phyloP scores from a whole-genome alignment of 108 stramenopile genomes.

The Mediolabrus comicus region DNA sequence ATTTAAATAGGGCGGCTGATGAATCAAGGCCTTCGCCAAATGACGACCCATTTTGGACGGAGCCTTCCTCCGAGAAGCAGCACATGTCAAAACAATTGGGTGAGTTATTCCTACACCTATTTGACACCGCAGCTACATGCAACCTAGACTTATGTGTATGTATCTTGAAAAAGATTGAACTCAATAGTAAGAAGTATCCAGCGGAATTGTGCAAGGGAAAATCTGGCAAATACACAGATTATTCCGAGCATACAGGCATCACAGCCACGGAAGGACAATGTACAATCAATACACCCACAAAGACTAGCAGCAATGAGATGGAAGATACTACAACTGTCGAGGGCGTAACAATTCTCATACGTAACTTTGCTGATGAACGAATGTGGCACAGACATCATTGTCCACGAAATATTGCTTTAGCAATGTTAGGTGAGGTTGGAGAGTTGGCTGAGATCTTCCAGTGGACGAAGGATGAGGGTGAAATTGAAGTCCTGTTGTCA shows the following conservation, averaged over 20 bases:
- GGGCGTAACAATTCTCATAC: conserved; percentile 39
- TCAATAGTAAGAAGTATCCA: conserved; percentile 84
- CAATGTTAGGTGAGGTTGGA: conserved; percentile 88
- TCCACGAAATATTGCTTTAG: conserved; percentile 84
- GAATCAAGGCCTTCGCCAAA: background rate
- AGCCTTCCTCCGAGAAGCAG: background rate
- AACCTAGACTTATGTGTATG: conserved; percentile 36
- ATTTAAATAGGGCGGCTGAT: background rate
- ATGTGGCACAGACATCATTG: conserved; percentile 82
- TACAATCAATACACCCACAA: conserved; percentile 35
- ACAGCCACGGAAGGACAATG: conserved; percentile 74
- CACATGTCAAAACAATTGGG: conserved; percentile 6
- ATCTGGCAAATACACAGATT: conserved; percentile 78
- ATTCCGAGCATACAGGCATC: conserved; percentile 76
- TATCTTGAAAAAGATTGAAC: conserved; percentile 70
- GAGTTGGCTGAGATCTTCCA: conserved; percentile 92
- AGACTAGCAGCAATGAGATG: conserved; percentile 13
- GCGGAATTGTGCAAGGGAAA: conserved; percentile 82
- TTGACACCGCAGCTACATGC: conserved; percentile 8
- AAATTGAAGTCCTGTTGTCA: conserved; percentile 3
- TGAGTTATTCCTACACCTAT: conserved; percentile 27
- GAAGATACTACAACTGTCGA: conserved; percentile 32
- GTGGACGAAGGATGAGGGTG: conserved; percentile 63
- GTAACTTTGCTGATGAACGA: conserved; percentile 65
- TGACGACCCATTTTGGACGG: background rate